These are phyloP conservation scores for Ceratocystis albifundus DNA, from an alignment of 2,329 filamentous ascomycete genomes.

Conservation along the genomic window DNA sequence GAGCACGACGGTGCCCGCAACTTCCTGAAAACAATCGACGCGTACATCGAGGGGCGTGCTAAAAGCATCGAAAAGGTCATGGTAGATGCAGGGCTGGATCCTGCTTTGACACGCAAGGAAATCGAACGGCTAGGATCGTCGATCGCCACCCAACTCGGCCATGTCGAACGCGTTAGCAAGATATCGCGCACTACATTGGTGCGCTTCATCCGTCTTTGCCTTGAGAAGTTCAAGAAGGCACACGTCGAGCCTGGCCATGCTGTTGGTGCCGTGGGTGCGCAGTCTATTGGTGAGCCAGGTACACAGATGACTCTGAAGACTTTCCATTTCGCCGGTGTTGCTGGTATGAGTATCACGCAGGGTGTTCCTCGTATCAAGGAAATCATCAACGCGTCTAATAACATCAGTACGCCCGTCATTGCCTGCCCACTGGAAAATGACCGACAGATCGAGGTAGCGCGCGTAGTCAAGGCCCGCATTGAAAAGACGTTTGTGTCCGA, in stretches of 20 bases:
- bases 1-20: constrained; percentile 71
- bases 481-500: constrained; percentile 90
- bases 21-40: constrained; percentile 68
- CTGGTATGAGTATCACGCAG: constrained; percentile 97
- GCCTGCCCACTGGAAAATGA: constrained; percentile 72
- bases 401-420: constrained; percentile 90
- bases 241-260: constrained; percentile 91
- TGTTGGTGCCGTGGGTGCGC: constrained; percentile 88
- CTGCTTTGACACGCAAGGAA: constrained; percentile 27
- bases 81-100: constrained; percentile 38
- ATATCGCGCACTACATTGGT: constrained; percentile 63
- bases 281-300: constrained; percentile 95
- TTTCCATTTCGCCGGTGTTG: constrained; percentile 99
- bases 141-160: constrained; percentile 29
- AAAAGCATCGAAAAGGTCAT: constrained; percentile 47
- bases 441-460: constrained; percentile 64
- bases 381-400: constrained; percentile 96
- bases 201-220: constrained; percentile 67
- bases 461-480: constrained; percentile 82
- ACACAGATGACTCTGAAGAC: constrained; percentile 99
- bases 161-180: constrained; percentile 66
- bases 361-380: constrained; percentile 99
- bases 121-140: constrained; percentile 27
- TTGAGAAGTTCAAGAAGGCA: constrained; percentile 82
- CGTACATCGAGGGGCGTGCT: constrained; percentile 55